A percentile compares a stretch with the other conserved stretches of the same genome.
Conservation (phyloP, 139 green algal genomes). For the Closterium sp. region DNA sequence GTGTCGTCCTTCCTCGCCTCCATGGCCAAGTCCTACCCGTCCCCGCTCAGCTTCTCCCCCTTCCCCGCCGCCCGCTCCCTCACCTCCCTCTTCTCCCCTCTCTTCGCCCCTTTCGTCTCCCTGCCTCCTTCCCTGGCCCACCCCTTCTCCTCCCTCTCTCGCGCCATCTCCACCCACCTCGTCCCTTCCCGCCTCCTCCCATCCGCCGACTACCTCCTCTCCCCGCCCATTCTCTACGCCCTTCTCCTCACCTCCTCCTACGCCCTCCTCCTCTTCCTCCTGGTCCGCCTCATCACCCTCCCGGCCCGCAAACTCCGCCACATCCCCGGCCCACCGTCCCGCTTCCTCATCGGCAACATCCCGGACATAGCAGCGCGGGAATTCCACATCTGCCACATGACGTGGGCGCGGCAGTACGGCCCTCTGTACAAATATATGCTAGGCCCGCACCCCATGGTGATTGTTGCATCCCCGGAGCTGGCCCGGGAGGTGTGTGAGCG, state of each 20-base stretch:
- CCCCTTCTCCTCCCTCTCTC: background rate
- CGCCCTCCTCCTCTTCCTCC: conserved; percentile 14
- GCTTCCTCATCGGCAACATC: background rate
- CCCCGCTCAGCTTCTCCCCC: background rate
- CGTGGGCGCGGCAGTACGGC: conserved; percentile 2
- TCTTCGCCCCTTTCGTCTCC: background rate
- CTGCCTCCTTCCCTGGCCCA: background rate
- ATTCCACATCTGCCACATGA: conserved; percentile 12
- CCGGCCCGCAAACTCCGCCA: background rate
- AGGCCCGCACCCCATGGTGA: background rate
- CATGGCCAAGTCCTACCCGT: background rate
- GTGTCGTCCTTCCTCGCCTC: background rate
- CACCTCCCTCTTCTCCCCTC: background rate
- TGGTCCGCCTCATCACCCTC: background rate
- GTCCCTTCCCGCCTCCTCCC: conserved; percentile 7
- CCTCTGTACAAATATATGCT: background rate
- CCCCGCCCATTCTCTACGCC: background rate
- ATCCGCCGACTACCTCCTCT: background rate
- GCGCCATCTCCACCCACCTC: background rate
- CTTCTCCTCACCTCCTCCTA: background rate
- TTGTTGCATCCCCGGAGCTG: background rate
- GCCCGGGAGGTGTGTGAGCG: background rate
- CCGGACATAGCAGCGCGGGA: background rate
- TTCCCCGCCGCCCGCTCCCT: background rate
- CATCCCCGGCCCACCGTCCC: background rate